Conservation (phyloP, 805 yeast species). For the Monosporozyma siamensis region DNA sequence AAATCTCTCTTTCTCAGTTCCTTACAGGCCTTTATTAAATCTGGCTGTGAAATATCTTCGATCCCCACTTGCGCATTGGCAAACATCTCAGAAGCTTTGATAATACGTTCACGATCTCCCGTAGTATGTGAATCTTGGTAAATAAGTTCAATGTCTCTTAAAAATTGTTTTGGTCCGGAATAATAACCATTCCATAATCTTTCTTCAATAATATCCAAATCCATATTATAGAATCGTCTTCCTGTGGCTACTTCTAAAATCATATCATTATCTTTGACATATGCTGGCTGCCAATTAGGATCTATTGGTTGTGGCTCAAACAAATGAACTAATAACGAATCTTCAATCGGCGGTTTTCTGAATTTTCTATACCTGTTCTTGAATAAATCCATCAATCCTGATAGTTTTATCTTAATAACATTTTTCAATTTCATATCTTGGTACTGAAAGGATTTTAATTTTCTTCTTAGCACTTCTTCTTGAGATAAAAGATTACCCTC, state of each 20-base stretch:
- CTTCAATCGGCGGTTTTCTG: constrained; percentile 85
- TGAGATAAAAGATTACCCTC: constrained; percentile 28
- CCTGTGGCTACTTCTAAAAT: constrained; percentile 75
- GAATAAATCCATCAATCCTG: constrained; percentile 83
- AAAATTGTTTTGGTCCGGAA: constrained; percentile 83
- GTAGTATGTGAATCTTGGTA: constrained; percentile 62
- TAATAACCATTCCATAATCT: constrained; percentile 95
- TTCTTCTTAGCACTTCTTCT: constrained; percentile 32
- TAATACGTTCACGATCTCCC: constrained; percentile 76
- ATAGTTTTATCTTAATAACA: constrained; percentile 71
- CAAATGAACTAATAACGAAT: constrained; percentile 57
- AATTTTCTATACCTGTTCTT: constrained; percentile 82
- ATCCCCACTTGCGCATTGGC: constrained; percentile 94
- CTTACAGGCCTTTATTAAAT: constrained; percentile 66
- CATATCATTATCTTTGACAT: constrained; percentile 56
- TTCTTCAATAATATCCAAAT: constrained; percentile 87
- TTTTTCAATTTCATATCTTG: constrained; percentile 79
- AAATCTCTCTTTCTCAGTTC: constrained; percentile 60
- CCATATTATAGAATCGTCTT: constrained; percentile 72
- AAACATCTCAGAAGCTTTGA: constrained; percentile 84
- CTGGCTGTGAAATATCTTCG: constrained; percentile 68
- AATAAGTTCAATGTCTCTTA: constrained; percentile 77
- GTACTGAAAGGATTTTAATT: constrained; percentile 39
- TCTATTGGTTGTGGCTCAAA: constrained; percentile 50
- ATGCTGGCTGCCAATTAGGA: constrained; percentile 33